A percentile compares a stretch with the other conserved stretches of the same genome.
phyloP scores from a whole-genome alignment of 306 rosid species.

The Quercus suber region DNA sequence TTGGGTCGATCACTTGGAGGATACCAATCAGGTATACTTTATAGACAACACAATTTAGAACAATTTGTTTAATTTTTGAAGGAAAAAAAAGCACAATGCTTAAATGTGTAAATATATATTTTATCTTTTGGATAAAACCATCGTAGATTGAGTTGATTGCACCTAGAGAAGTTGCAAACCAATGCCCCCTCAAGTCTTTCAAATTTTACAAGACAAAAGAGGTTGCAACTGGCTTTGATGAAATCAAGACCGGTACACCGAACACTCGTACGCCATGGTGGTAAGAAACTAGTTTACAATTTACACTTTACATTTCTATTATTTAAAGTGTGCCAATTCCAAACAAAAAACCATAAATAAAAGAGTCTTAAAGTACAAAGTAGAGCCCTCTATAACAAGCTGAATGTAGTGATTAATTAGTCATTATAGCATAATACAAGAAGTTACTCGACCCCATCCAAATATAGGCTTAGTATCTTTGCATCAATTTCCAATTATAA shows the following conservation, averaged over 20 bases:
- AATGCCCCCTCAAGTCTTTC: conserved; percentile 55
- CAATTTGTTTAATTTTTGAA: background rate
- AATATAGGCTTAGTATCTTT: too few species aligned
- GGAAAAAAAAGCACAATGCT: too few species aligned
- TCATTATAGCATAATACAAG: too few species aligned
- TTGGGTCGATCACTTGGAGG: conserved; percentile 58
- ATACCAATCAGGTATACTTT: conserved; percentile 36
- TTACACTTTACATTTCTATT: background rate
- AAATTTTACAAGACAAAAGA: conserved; percentile 52
- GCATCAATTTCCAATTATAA: too few species aligned
- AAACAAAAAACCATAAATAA: background rate
- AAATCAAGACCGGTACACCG: conserved; percentile 28
- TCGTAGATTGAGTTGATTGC: conserved; percentile 40
- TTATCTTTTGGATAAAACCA: background rate
- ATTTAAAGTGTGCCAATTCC: background rate
- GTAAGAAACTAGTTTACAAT: conserved; percentile 19
- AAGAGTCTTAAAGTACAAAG: too few species aligned
- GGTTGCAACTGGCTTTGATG: conserved; percentile 35
- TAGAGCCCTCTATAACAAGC: too few species aligned
- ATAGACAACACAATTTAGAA: background rate
- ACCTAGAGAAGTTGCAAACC: conserved; percentile 41
- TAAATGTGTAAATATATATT: background rate
- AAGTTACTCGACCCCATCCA: too few species aligned
- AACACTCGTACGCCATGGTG: conserved; percentile 66
- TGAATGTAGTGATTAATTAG: too few species aligned